Evolutionary conservation across 75 land plant genomes (phyloP).

Genomic region (Picea glauca): DNA sequence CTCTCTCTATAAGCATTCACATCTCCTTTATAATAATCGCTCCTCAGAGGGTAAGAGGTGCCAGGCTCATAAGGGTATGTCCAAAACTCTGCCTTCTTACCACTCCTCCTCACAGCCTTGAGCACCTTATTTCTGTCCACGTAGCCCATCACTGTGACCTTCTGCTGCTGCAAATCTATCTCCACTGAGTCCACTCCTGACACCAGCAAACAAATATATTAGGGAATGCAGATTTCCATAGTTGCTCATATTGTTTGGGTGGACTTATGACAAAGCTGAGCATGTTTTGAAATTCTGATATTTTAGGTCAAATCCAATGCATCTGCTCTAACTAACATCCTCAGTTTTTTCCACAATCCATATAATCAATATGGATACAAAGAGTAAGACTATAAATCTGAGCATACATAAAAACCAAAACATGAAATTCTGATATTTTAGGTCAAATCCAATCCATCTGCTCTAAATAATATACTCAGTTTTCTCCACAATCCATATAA

Average conservation of each 20-base stretch:
- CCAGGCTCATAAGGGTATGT: constrained; percentile 17
- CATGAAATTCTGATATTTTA: too few species aligned
- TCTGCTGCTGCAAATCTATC: constrained; percentile 47
- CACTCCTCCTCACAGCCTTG: constrained; percentile 47
- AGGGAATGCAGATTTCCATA: neutral
- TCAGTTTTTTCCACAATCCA: too few species aligned
- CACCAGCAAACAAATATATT: neutral
- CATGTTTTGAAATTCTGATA: too few species aligned
- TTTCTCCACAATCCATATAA: too few species aligned
- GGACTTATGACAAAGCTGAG: too few species aligned
- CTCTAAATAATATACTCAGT: too few species aligned
- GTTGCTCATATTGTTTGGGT: neutral
- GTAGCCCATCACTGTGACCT: constrained; percentile 59
- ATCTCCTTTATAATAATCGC: neutral
- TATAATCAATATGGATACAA: neutral
- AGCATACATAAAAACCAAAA: too few species aligned
- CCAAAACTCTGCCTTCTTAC: constrained; percentile 76
- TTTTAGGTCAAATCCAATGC: too few species aligned
- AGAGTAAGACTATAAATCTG: too few species aligned
- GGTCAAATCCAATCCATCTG: too few species aligned
- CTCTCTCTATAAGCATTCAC: constrained; percentile 2
- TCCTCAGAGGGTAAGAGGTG: neutral
- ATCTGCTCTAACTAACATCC: too few species aligned
- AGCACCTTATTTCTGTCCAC: constrained; percentile 60
- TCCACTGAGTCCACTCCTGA: constrained; percentile 58